Evolutionary conservation across 2,329 filamentous ascomycete species (phyloP).

Genomic region (Didymella pinodella): DNA sequence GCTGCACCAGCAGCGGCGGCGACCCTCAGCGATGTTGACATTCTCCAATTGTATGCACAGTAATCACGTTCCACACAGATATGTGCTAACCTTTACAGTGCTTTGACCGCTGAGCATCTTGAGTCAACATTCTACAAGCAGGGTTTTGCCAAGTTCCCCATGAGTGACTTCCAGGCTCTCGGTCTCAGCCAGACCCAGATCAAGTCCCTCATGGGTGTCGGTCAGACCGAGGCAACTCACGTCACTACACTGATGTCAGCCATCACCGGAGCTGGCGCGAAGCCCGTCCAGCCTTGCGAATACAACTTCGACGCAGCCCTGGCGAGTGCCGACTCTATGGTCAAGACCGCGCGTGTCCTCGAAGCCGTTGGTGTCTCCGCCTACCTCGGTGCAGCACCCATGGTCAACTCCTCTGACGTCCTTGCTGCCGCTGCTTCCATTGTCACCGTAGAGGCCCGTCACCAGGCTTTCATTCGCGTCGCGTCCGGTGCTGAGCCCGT

Average conservation of each 20-base stretch:
- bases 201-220: conserved; percentile 68
- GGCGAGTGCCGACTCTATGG: conserved; percentile 71
- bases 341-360: conserved; percentile 72
- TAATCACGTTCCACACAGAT: conserved; percentile 19
- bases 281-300: conserved; percentile 72
- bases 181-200: conserved; percentile 65
- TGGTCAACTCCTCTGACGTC: conserved; percentile 66
- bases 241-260: conserved; percentile 67
- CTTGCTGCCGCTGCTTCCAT: conserved; percentile 74
- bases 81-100: conserved; percentile 58
- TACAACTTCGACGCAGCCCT: conserved; percentile 72
- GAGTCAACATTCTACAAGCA: conserved; percentile 76
- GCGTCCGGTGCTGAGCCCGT: conserved; percentile 66
- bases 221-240: conserved; percentile 69
- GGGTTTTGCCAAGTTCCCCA: conserved; percentile 72
- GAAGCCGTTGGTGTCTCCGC: conserved; percentile 79
- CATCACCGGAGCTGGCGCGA: conserved; percentile 68
- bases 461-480: conserved; percentile 75
- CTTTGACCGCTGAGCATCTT: conserved; percentile 77
- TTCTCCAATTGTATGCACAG: conserved; percentile 61
- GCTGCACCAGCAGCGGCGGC: conserved; percentile 34
- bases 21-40: conserved; percentile 59
- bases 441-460: conserved; percentile 75
- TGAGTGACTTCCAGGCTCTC: conserved; percentile 69
- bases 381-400: conserved; percentile 72